phyloP scores from a whole-genome alignment of 164 flowering plant genomes.

The Paratinospora sagittata region DNA sequence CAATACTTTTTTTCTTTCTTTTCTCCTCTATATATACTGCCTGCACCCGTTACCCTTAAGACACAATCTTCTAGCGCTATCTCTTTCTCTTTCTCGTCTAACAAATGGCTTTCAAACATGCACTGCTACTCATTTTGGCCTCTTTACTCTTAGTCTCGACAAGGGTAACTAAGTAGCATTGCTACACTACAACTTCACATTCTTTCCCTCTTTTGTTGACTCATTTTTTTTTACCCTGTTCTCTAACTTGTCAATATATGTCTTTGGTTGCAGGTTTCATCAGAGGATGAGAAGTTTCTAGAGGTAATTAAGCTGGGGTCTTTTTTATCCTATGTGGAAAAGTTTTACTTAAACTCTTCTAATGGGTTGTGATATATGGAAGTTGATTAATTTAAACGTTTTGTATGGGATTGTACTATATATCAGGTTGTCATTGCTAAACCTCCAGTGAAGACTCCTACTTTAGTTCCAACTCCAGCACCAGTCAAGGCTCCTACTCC shows the following conservation, averaged over 20 bases:
- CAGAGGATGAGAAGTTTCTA: not conserved
- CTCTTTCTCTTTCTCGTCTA: not conserved
- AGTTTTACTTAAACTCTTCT: not conserved
- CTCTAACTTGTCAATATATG: not conserved
- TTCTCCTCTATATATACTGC: not conserved
- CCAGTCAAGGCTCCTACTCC: constrained; percentile 9
- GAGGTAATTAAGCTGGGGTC: constrained; percentile 1
- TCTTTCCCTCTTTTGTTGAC: constrained; percentile 2
- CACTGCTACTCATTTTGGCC: constrained; percentile 8
- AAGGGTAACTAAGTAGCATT: not conserved
- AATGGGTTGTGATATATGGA: not conserved
- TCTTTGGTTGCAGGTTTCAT: constrained; percentile 7
- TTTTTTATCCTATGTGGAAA: not conserved
- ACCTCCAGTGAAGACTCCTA: constrained; percentile 4
- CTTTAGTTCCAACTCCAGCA: not conserved
- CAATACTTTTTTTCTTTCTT: not conserved
- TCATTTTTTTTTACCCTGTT: not conserved
- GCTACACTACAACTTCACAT: not conserved
- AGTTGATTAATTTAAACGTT: not conserved
- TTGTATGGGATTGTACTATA: not conserved
- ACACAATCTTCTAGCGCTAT: not conserved
- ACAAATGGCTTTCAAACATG: constrained; percentile 9
- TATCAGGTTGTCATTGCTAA: not conserved
- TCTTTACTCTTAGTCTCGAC: constrained; percentile 8
- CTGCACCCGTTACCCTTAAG: not conserved